Evolutionary conservation across 2,329 filamentous ascomycete genomes (phyloP), one percentile per base, ranked within the genome.

Genomic region (Penicillium freii): DNA sequence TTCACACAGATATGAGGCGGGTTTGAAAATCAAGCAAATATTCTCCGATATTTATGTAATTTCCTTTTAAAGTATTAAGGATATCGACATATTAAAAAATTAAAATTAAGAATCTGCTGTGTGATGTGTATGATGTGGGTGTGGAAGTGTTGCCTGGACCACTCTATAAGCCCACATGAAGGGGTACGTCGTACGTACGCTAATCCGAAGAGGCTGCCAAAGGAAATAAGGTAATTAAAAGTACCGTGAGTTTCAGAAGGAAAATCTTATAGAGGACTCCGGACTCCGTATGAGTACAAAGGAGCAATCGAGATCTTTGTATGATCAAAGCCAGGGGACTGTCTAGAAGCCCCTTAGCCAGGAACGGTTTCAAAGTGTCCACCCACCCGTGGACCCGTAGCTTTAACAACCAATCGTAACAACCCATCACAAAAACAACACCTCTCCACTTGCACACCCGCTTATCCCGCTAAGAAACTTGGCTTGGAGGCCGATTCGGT

Each of bases 401-500:
- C 45, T 36, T 34, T n/a, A 23, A 23, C 5, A 4, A 29, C 63
- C 62, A 65, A 66, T 66, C 54, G 58, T 3, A 36, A 21, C 8
- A 15, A 1, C 10, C 1, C 2, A 13, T n/a, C 13, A 4, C 3
- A 9, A 19, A 27, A 21, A 25, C 54, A 53, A 53, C 19, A 56
- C 21, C 43, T 49, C 45, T 40, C 54, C 58, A 44, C 23, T n/a
- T n/a, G 15, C 2, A n/a, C 42, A 11, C 17, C 42, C 42, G 23
- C 9, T 29, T 29, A 40, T 45, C 44, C 56, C 60, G 48, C 66
- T 66, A 66, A 64, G 38, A 60, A 62, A 62, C 62, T 63, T 65
- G 66, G 62, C 64, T 64, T 58, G 36, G 51, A 43, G 51, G 59
- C 58, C 58, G 42, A 57, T 58, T 53, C 39, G 34, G 25, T 29